These are phyloP conservation scores for Neurospora africana DNA, from an alignment of 495 filamentous ascomycete genomes.

Conservation along the genomic window DNA sequence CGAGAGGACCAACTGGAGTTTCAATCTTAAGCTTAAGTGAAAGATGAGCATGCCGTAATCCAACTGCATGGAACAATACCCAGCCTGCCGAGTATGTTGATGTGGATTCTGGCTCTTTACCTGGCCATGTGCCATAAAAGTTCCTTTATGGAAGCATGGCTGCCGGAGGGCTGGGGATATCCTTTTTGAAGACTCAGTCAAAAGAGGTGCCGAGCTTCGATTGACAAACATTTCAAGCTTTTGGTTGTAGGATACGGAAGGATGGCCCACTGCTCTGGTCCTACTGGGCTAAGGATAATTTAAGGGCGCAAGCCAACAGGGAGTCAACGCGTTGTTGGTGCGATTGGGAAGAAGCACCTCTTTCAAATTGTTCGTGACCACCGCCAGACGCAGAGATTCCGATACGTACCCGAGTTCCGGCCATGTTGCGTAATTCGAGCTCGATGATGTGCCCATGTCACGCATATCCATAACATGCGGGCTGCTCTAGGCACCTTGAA, in stretches of 20 bases:
- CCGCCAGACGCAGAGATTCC: background rate
- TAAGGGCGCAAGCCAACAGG: background rate
- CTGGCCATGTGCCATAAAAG: background rate
- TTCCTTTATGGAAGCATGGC: background rate
- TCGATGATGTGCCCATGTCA: background rate
- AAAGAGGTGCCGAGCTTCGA: background rate
- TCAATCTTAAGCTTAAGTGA: background rate
- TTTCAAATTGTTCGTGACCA: background rate
- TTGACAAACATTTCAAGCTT: background rate
- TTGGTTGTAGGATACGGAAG: background rate
- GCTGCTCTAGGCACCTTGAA: background rate
- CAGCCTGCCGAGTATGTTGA: background rate
- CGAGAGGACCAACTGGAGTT: background rate
- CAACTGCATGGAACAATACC: background rate
- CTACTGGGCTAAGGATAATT: background rate
- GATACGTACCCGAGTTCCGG: background rate
- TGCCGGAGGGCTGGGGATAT: background rate
- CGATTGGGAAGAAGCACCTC: background rate
- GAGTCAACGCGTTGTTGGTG: background rate
- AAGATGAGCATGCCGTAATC: background rate
- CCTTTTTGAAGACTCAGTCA: background rate
- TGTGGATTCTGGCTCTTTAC: background rate
- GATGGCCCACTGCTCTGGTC: background rate
- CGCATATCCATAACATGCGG: background rate
- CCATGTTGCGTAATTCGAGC: background rate